Evolutionary conservation across 2,329 filamentous ascomycete species (phyloP).

Genomic region (Trichophyton simii): DNA sequence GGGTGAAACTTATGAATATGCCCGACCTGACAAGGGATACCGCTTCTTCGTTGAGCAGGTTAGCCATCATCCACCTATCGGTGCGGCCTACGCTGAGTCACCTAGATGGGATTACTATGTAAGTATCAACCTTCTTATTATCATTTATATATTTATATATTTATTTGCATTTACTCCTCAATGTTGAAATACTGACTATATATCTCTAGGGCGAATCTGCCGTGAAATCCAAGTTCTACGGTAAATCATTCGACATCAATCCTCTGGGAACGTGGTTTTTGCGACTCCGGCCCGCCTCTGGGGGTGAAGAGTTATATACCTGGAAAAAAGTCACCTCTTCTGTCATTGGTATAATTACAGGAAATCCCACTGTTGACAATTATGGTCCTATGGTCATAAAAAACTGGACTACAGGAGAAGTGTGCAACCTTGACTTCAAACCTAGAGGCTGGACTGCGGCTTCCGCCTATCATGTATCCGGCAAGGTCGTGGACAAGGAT

Average conservation of each 20-base stretch:
- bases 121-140: constrained; percentile 18
- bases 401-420: constrained; percentile 91
- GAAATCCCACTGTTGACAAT: constrained; percentile 92
- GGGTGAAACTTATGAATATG: constrained; percentile 95
- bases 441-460: constrained; percentile 89
- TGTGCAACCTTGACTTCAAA: constrained; percentile 86
- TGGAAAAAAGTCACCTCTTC: constrained; percentile 99
- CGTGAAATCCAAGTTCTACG: constrained; percentile 93
- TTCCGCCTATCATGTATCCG: constrained; percentile 76
- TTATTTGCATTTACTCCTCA: background rate
- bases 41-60: constrained; percentile 98
- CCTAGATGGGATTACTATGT: constrained; percentile 87
- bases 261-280: constrained; percentile 96
- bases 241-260: constrained; percentile 94
- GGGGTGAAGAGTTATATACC: constrained; percentile 77
- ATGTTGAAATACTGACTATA: background rate
- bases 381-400: constrained; percentile 95
- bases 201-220: constrained; percentile 64
- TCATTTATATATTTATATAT: no score
- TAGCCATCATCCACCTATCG: constrained; percentile 89
- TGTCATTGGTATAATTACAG: constrained; percentile 96
- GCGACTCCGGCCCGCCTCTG: constrained; percentile 61
- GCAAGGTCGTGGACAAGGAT: constrained; percentile 67
- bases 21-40: constrained; percentile 88
- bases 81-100: constrained; percentile 84